Evolutionary conservation across 345 rosid species (phyloP), one percentile per base, ranked within the genome.

Genomic region (Firmiana major): DNA sequence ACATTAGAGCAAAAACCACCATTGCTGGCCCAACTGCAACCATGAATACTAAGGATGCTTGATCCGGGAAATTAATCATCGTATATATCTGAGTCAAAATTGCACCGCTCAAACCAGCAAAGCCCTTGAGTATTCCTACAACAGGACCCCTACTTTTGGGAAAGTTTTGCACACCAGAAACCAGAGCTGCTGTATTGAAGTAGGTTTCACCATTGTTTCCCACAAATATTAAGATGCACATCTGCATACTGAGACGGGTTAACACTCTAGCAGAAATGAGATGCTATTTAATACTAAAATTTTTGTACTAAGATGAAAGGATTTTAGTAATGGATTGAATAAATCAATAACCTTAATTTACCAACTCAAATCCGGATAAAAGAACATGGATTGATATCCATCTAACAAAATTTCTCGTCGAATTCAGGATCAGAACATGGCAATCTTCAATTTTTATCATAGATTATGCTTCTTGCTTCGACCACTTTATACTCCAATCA

Each of bases 141-240:
- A 94, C 92, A 38, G 98, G 98, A 79, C 98, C 98, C 54, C 98
- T 77, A 81, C 98, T 94, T 82, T 90, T 94, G 5, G 98, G 98
- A 76, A 93, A 94, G 87, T 94, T 36, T 36, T 36, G 40, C 5
- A 36, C 40, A 36, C 40, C 3, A 36, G 40, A 36, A 36, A 36
- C 40, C 76, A 94, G 78, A 77, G 98, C 85, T n/a, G 81, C 94
- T 3, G 98, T 93, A 64, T 94, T 94, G 92, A 89, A 93, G 91
- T 93, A 91, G 76, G 98, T 94, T 79, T 94, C 97, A 0, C 98
- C 98, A 78, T 94, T 93, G 87, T 90, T 93, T 68, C 98, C 98
- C 54, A 91, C 83, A 71, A 93, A 93, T 82, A 94, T 91, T 75
- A 94, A 94, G 82, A 90, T 42, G 82, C 98, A 94, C 97, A 94